Evolutionary conservation across 2,329 filamentous ascomycete genomes (phyloP).

Genomic region (Sporothrix euskadiensis): DNA sequence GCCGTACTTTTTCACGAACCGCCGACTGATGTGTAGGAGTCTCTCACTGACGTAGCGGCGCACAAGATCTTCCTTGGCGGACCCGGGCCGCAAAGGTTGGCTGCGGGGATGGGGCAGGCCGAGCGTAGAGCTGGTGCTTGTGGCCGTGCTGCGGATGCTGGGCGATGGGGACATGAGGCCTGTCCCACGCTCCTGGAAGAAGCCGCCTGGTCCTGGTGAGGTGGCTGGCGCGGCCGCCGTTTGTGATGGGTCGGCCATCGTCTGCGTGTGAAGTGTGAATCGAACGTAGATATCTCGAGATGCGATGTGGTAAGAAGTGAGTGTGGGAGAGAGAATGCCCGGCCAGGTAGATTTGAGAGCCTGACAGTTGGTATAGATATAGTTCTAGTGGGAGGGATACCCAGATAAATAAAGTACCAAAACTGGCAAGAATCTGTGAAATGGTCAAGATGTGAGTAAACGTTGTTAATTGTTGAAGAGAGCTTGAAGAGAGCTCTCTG

Average conservation of each 20-base stretch:
- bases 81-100: conserved; percentile 56
- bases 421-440: not conserved
- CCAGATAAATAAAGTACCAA: not conserved
- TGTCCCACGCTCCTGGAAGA: conserved; percentile 42
- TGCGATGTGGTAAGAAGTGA: not conserved
- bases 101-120: conserved; percentile 58
- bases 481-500: not conserved
- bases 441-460: not conserved
- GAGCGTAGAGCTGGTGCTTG: conserved; percentile 42
- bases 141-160: conserved; percentile 1
- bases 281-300: not conserved
- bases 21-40: conserved; percentile 55
- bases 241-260: conserved; percentile 16
- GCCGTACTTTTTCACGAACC: conserved; percentile 62
- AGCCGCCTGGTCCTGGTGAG: conserved; percentile 49
- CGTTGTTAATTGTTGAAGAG: not conserved
- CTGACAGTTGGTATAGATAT: not conserved
- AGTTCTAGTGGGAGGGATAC: not conserved
- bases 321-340: not conserved
- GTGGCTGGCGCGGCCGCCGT: not conserved
- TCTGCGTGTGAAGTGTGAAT: not conserved
- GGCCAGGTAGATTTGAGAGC: not conserved
- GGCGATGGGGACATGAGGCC: conserved; percentile 58
- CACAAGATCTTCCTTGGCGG: conserved; percentile 60
- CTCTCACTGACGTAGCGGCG: conserved; percentile 58